These are phyloP conservation scores for Chondrus crispus DNA, from an alignment of 23 red algal genomes.

Conservation along the genomic window DNA sequence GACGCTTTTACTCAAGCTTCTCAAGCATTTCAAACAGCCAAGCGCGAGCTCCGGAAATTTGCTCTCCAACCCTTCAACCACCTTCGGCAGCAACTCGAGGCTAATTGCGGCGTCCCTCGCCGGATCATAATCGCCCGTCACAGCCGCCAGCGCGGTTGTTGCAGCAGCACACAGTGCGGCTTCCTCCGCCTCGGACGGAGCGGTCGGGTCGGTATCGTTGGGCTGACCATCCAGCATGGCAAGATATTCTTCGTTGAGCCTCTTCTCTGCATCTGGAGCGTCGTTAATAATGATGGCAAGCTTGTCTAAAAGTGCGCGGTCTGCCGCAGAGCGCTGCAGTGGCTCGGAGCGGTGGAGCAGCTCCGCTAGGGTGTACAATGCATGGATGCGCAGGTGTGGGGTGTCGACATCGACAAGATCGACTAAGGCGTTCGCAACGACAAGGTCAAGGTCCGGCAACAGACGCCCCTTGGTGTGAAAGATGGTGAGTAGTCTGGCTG, in stretches of 20 bases:
- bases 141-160: slow-evolving; percentile 15
- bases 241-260: neutral
- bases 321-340: slow-evolving; percentile 31
- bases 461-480: slow-evolving; percentile 20
- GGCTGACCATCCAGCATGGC: no score
- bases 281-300: neutral
- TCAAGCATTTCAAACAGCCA: slow-evolving; percentile 36
- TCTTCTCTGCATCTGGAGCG: neutral
- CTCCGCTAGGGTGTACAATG: slow-evolving; percentile 22
- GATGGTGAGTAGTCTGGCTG: slow-evolving; percentile 31
- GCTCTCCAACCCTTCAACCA: slow-evolving; percentile 18
- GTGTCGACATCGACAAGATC: slow-evolving; percentile 9
- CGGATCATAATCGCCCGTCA: slow-evolving; percentile 13
- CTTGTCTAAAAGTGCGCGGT: neutral
- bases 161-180: neutral
- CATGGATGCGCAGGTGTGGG: neutral
- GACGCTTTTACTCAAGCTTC: slow-evolving; percentile 40
- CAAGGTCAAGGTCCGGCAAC: neutral
- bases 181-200: neutral
- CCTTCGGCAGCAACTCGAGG: slow-evolving; percentile 19
- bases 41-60: slow-evolving; percentile 13
- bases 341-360: neutral
- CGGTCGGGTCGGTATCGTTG: no score
- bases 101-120: slow-evolving; percentile 17
- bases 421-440: slow-evolving; percentile 19